Base-by-base conservation (phyloP, 2,329 filamentous ascomycete genomes). In the Pseudovirgaria hyperparasitica region DNA sequence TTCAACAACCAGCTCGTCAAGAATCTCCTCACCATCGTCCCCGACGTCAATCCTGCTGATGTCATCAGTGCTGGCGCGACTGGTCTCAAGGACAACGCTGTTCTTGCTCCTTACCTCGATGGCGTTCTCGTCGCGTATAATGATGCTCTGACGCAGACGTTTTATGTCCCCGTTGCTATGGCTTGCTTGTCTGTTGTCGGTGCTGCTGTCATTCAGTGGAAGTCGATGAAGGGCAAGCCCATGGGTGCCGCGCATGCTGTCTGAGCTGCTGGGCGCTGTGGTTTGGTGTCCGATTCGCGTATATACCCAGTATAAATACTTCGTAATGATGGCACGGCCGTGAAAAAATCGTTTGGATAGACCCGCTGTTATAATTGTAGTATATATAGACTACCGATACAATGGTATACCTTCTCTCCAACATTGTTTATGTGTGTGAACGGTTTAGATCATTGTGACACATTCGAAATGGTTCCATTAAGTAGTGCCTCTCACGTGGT, bases 111-210 rank as follows among this genome's bases (percentile, higher is more conserved):
- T 32, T 67, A 61, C 31, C 46, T 75, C 4, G 42, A 48, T 2
- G 52, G 57, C 1, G 73, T 85, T 6, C 55, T 74, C 2, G 36
- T 56, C 0, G 76, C 73, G 0, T 82, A 82, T 53, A 81, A 80
- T 42, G 46, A 57, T 14, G 60, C 73, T 0, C 48, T 82, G 19
- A 62, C 62, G 2, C 52, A 63, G 31, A 65, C 65, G 1, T 82
- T 77, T 43, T 66, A 70, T 34, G 67, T 80, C 6, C 65, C 62
- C 2, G 54, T 76, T 6, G 63, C 67, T 2, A 54, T 74, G 41
- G 58, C 63, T 1, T 57, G 57, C 6, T 30, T 75, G 6, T 64
- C 61, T 4, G 57, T 77, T 9, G 19, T 76, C 6, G 74, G 70
- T 1, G 59, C 64, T 0, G 39, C 62, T 1, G 52, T 57, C 5